Percentiles rank a stretch among this genome's conserved stretches.
These are phyloP conservation scores for Penicillium canescens DNA, from an alignment of 495 filamentous ascomycete species.

Conservation along the genomic window DNA sequence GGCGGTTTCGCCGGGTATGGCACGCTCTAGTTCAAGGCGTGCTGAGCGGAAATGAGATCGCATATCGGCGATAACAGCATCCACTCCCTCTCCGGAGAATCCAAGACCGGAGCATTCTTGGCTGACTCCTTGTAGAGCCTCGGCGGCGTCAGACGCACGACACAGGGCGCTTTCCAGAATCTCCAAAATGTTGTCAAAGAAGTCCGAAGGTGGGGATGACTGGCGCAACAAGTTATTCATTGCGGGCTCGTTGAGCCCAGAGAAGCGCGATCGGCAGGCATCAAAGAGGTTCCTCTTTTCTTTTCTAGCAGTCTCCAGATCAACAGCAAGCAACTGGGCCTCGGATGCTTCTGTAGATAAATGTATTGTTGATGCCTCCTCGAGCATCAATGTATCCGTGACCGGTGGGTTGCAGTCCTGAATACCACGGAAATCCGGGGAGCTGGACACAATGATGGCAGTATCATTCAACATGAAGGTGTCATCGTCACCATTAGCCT, in stretches of 20 bases:
- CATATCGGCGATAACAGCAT: conserved; percentile 55
- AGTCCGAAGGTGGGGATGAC: conserved; percentile 40
- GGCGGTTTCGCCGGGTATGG: conserved; percentile 63
- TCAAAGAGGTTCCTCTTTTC: conserved; percentile 43
- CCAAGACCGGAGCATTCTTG: conserved; percentile 51
- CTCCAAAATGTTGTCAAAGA: conserved; percentile 34
- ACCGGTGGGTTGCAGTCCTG: conserved; percentile 7
- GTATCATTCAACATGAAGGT: conserved; percentile 37
- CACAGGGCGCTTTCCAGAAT: conserved; percentile 35
- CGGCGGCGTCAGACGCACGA: conserved; percentile 36
- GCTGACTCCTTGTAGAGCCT: conserved; percentile 38
- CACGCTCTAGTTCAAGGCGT: conserved; percentile 64
- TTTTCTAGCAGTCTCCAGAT: conserved; percentile 38
- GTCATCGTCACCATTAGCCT: conserved; percentile 20
- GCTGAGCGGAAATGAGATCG: conserved; percentile 59
- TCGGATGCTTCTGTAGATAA: conserved; percentile 20
- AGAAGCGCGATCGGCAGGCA: conserved; percentile 37
- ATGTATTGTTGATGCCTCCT: background rate
- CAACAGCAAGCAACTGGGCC: conserved; percentile 22
- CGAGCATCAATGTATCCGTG: conserved; percentile 21
- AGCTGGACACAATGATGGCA: conserved; percentile 34
- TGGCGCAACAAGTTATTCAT: conserved; percentile 33
- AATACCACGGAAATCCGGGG: conserved; percentile 31
- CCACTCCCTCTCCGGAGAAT: conserved; percentile 49
- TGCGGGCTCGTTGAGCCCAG: conserved; percentile 31